Evolutionary conservation across 306 rosid species (phyloP).

Genomic region (Biancaea sappan): DNA sequence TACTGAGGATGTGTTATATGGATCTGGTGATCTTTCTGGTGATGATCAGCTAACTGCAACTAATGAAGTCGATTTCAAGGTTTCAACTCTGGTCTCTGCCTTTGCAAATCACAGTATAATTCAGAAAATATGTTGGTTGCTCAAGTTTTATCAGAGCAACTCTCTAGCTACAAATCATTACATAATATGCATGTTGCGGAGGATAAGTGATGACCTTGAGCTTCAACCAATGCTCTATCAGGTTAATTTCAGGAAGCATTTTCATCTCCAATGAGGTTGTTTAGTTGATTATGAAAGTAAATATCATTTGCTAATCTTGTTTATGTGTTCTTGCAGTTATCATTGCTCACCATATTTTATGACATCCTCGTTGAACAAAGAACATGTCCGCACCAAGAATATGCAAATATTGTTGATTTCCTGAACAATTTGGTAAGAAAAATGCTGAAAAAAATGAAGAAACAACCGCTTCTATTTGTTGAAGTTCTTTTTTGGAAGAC

Average conservation of each 20-base stretch:
- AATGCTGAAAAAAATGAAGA: slow-evolving; percentile 88
- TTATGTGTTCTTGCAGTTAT: slow-evolving; percentile 65
- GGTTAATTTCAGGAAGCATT: slow-evolving; percentile 51
- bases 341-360: slow-evolving; percentile 72
- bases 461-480: slow-evolving; percentile 85
- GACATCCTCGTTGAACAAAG: slow-evolving; percentile 79
- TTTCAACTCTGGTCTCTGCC: slow-evolving; percentile 73
- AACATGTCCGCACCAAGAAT: slow-evolving; percentile 64
- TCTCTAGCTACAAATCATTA: slow-evolving; percentile 72
- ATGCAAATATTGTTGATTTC: slow-evolving; percentile 68
- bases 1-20: slow-evolving; percentile 50
- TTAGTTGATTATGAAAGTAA: slow-evolving; percentile 26
- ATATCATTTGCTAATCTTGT: slow-evolving; percentile 23
- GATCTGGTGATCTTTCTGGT: slow-evolving; percentile 60
- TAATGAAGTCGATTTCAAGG: slow-evolving; percentile 85
- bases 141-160: slow-evolving; percentile 92
- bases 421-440: slow-evolving; percentile 67
- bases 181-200: slow-evolving; percentile 70
- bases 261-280: slow-evolving; percentile 27
- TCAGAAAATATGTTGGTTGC: slow-evolving; percentile 91
- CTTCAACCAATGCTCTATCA: slow-evolving; percentile 95
- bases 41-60: slow-evolving; percentile 66
- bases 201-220: slow-evolving; percentile 79
- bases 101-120: slow-evolving; percentile 73
- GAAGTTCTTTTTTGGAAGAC: slow-evolving; percentile 94